Conservation (phyloP, 495 filamentous ascomycete species). For the Penicillium atrosanguineum region DNA sequence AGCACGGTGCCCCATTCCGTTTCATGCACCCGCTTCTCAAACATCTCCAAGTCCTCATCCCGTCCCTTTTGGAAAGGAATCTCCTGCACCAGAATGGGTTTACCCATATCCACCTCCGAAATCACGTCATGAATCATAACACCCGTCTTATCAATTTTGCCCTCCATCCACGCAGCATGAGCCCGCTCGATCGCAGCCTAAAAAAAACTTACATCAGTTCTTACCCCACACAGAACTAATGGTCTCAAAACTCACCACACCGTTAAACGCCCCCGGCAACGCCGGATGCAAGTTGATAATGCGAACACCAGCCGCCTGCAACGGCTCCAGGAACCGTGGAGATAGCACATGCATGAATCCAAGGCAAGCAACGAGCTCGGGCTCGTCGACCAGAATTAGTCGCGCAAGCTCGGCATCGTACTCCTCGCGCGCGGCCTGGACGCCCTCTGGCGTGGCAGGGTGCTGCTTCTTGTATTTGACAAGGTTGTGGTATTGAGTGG, state of each 20-base stretch:
- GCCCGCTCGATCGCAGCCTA: constrained; percentile 73
- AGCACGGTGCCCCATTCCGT: constrained; percentile 70
- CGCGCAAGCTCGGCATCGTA: constrained; percentile 82
- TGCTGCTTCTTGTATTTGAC: constrained; percentile 61
- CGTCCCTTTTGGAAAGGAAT: constrained; percentile 63
- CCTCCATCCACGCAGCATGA: constrained; percentile 68
- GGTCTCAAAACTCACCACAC: constrained; percentile 46
- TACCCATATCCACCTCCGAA: constrained; percentile 77
- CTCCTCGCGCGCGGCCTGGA: constrained; percentile 54
- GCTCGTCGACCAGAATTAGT: constrained; percentile 63
- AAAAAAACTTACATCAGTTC: constrained; percentile 6
- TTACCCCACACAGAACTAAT: not conserved
- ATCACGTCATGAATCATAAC: constrained; percentile 96
- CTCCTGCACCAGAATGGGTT: constrained; percentile 68
- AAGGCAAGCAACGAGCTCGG: constrained; percentile 66
- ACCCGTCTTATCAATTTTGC: constrained; percentile 73
- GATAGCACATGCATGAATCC: constrained; percentile 60
- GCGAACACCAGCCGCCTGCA: constrained; percentile 56
- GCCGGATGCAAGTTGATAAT: constrained; percentile 91
- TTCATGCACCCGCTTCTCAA: constrained; percentile 69
- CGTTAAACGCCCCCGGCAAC: constrained; percentile 72
- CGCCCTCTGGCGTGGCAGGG: constrained; percentile 39
- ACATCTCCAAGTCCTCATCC: constrained; percentile 59
- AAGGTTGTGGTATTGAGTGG: constrained; percentile 84
- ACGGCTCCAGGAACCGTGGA: constrained; percentile 60